phyloP scores from a whole-genome alignment of 2,329 filamentous ascomycete genomes.

The Penicillium sp. region DNA sequence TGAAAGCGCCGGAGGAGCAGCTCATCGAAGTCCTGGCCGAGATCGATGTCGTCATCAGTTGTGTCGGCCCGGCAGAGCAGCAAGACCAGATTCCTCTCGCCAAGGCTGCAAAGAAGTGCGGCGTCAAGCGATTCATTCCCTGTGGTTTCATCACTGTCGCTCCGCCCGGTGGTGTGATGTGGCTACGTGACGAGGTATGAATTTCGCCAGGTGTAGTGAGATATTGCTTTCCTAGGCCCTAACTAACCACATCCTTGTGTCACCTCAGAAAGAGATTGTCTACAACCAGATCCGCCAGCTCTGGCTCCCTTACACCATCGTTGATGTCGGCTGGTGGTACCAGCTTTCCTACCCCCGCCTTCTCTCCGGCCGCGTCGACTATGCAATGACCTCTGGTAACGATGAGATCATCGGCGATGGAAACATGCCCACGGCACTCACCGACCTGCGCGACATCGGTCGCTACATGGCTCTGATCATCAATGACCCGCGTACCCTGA shows the following conservation, averaged over 20 bases:
- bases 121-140: slow-evolving; percentile 56
- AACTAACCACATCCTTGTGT: slow-evolving; percentile 10
- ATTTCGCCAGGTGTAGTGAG: background rate
- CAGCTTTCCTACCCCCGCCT: slow-evolving; percentile 51
- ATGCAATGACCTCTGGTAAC: slow-evolving; percentile 40
- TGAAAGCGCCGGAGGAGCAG: slow-evolving; percentile 45
- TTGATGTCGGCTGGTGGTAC: slow-evolving; percentile 64
- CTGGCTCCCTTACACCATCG: slow-evolving; percentile 57
- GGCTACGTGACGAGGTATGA: slow-evolving; percentile 44
- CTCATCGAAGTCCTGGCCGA: slow-evolving; percentile 47
- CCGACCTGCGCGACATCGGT: slow-evolving; percentile 57
- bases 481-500: slow-evolving; percentile 55
- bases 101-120: slow-evolving; percentile 52
- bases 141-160: slow-evolving; percentile 53
- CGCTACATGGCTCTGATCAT: slow-evolving; percentile 56
- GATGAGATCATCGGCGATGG: slow-evolving; percentile 51
- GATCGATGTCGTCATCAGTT: slow-evolving; percentile 51
- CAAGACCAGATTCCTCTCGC: slow-evolving; percentile 51
- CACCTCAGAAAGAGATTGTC: slow-evolving; percentile 52
- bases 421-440: slow-evolving; percentile 47
- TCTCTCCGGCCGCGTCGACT: slow-evolving; percentile 51
- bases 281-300: slow-evolving; percentile 53
- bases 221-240: background rate
- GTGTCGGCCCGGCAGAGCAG: slow-evolving; percentile 39
- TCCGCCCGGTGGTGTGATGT: slow-evolving; percentile 50